Evolutionary conservation across 192 early-diverging fungal genomes (phyloP), one percentile per base, ranked within the genome.

Genomic region (Umbelopsis sp.): DNA sequence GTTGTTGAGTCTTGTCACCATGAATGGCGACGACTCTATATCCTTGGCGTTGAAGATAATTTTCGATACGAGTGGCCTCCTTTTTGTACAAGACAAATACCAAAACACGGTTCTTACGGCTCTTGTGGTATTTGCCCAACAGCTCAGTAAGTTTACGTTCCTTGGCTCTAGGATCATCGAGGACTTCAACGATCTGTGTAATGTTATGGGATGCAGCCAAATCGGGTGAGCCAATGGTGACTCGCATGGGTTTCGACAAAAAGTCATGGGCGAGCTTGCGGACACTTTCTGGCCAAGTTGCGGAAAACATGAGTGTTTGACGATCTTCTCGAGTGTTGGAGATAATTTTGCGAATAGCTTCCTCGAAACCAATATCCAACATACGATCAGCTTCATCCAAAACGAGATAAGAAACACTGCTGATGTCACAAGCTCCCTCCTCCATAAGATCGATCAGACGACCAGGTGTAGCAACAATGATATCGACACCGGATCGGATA

Each of bases 311-410:
- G 67, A 94, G 91, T 3, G 94, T 97, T 74, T 97, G 96, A 21
- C 94, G 91, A 51, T 86, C 80, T 22, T 82, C 81, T 55, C 87
- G 86, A 49, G 92, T 86, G 72, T 95, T 91, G 22, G 79, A 79
- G 49, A 97, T 86, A 69, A 99, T 98, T 27, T 89, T 89, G 51
- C 89, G 88, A 67, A 99, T 94, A 51, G 91, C 93, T 64, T 92
- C 88, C 72, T 98, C 93, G 81, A 97, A 97, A 44, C 94, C 96
- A 69, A 89, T 87, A 71, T 99, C 96, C 69, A 99, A 82, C 97
- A 97, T 99, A 68, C 96, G 91, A 84, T 99, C 97, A 46, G 95
- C 96, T 82, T 98, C 97, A 74, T 99, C 97, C 50, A 98, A 82
- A 9, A 99, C 96, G 74, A 98, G 79, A 74, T 91, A 99, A 2